Evolutionary conservation across 495 filamentous ascomycete species (phyloP).

Genomic region (Cercophora newfieldiana): DNA sequence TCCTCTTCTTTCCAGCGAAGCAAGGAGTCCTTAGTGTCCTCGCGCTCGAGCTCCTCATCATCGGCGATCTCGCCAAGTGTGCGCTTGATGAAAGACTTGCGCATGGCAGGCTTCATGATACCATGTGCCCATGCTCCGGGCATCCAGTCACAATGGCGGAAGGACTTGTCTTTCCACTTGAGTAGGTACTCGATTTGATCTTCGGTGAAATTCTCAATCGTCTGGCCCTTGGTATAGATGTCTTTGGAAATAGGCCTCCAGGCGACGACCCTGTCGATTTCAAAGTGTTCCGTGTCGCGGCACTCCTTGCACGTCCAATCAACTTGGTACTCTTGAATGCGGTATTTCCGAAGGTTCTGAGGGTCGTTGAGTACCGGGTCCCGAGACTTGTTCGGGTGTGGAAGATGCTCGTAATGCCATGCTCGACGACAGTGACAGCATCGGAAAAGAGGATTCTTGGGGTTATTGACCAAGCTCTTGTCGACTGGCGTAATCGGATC

Average conservation of each 20-base stretch:
- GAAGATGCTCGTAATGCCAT: constrained; percentile 82
- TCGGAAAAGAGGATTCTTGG: constrained; percentile 75
- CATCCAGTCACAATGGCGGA: constrained; percentile 79
- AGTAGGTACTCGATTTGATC: constrained; percentile 85
- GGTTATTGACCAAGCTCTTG: constrained; percentile 67
- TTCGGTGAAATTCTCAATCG: constrained; percentile 53
- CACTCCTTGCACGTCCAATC: constrained; percentile 81
- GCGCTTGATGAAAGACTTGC: constrained; percentile 71
- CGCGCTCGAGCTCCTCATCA: constrained; percentile 18
- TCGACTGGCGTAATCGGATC: constrained; percentile 72
- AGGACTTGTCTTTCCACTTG: constrained; percentile 80
- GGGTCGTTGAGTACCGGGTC: constrained; percentile 43
- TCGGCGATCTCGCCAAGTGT: constrained; percentile 50
- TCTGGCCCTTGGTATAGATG: constrained; percentile 47
- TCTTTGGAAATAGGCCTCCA: constrained; percentile 72
- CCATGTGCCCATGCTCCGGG: constrained; percentile 88
- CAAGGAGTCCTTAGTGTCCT: constrained; percentile 35
- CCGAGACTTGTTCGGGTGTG: constrained; percentile 40
- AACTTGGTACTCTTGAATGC: constrained; percentile 57
- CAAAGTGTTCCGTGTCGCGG: constrained; percentile 44
- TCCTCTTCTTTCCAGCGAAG: constrained; percentile 73
- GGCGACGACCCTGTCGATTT: constrained; percentile 73
- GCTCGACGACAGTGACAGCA: constrained; percentile 75
- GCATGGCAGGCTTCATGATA: constrained; percentile 60
- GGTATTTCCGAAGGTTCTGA: constrained; percentile 38